phyloP scores from a whole-genome alignment of 495 filamentous ascomycete genomes.

The Glutinoglossum americanum region DNA sequence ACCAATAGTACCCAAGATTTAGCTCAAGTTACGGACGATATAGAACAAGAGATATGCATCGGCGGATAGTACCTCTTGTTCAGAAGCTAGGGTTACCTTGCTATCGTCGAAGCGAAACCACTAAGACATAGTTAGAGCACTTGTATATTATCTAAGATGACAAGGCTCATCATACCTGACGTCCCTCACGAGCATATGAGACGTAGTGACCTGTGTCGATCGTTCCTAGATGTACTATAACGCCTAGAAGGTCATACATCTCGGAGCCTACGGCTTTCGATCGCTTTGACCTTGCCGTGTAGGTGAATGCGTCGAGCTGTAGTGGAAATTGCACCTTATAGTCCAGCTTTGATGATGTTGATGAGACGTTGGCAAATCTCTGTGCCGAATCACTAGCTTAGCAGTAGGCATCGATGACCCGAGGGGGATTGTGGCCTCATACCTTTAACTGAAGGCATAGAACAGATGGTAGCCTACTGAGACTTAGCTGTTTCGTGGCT shows the following conservation, averaged over 20 bases:
- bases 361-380: conserved; percentile 58
- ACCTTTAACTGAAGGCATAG: conserved; percentile 87
- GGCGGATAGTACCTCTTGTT: conserved; percentile 57
- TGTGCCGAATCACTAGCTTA: conserved; percentile 14
- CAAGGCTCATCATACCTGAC: conserved; percentile 29
- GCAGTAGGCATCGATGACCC: background rate
- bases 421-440: conserved; percentile 5
- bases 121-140: conserved; percentile 16
- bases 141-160: conserved; percentile 6
- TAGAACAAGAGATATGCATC: conserved; percentile 84
- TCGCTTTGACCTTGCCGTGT: conserved; percentile 30
- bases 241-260: conserved; percentile 63
- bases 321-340: conserved; percentile 64
- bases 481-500: conserved; percentile 57
- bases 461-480: conserved; percentile 62
- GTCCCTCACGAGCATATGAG: conserved; percentile 58
- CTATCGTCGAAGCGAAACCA: conserved; percentile 91
- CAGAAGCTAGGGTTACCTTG: conserved; percentile 56
- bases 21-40: conserved; percentile 28
- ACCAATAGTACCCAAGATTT: background rate
- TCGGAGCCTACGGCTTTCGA: background rate
- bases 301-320: conserved; percentile 72
- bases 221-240: conserved; percentile 70
- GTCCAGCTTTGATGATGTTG: conserved; percentile 55
- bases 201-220: conserved; percentile 83